Evolutionary conservation across 495 filamentous ascomycete genomes (phyloP).

Genomic region (Pseudoneurospora amorphoporcata): DNA sequence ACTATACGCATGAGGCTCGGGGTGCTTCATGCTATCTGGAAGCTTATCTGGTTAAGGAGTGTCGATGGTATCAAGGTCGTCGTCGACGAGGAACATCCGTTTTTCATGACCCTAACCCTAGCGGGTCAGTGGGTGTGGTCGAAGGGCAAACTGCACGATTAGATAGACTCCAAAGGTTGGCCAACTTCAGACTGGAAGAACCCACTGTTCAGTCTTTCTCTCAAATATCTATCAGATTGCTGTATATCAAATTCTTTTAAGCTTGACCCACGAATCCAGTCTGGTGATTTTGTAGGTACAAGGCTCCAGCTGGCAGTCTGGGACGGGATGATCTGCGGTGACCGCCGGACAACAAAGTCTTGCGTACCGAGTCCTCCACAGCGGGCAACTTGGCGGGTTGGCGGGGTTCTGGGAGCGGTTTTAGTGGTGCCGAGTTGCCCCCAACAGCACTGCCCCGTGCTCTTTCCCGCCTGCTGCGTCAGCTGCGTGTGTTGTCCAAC

Average conservation of each 20-base stretch:
- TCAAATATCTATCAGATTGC: neutral
- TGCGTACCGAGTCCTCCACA: neutral
- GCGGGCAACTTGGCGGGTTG: neutral
- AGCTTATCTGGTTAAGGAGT: neutral
- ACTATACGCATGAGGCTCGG: neutral
- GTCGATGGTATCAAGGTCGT: neutral
- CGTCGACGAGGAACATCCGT: neutral
- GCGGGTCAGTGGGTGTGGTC: neutral
- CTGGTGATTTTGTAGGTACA: neutral
- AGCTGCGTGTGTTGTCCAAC: neutral
- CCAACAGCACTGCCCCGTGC: neutral
- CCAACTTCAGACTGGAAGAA: neutral
- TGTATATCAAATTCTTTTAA: neutral
- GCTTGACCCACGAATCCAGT: neutral
- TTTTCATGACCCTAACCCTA: neutral
- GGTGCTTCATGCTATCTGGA: neutral
- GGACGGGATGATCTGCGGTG: neutral
- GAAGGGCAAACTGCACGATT: neutral
- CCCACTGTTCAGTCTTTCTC: neutral
- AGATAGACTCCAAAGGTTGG: neutral
- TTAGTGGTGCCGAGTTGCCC: neutral
- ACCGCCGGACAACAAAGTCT: neutral
- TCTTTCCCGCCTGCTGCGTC: neutral
- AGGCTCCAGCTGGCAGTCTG: no score
- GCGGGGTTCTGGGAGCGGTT: neutral